A percentile compares a stretch with the other conserved stretches of the same genome.
phyloP scores from a whole-genome alignment of 1,284 basidiomycete species.

The Cerrena zonata region DNA sequence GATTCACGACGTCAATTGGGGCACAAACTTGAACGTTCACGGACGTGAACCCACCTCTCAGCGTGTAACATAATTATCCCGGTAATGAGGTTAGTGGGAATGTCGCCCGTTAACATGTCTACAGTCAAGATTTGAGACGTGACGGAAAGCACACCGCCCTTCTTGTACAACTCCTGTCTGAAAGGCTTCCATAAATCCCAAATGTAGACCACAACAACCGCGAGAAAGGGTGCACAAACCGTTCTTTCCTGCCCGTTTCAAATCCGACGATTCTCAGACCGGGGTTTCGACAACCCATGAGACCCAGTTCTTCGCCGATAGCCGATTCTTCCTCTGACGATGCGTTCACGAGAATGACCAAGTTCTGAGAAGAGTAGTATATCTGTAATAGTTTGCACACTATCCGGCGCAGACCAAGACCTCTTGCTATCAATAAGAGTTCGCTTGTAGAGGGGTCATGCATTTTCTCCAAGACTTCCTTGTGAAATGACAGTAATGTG shows the following conservation, averaged over 20 bases:
- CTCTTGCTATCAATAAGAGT: constrained; percentile 79
- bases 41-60: constrained; percentile 58
- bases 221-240: constrained; percentile 41
- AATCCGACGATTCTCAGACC: constrained; percentile 81
- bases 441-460: constrained; percentile 79
- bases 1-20: too few relatives aligned
- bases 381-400: constrained; percentile 85
- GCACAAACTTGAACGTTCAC: background rate
- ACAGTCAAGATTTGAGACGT: constrained; percentile 93
- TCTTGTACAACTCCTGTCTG: constrained; percentile 81
- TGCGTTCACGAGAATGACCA: constrained; percentile 87
- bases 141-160: constrained; percentile 85
- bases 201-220: background rate
- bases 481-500: constrained; percentile 60
- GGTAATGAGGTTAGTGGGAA: constrained; percentile 81
- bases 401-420: constrained; percentile 77
- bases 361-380: constrained; percentile 82
- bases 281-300: constrained; percentile 85
- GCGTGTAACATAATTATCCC: constrained; percentile 93
- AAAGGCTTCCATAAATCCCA: background rate
- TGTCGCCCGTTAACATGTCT: constrained; percentile 85
- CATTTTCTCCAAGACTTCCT: constrained; percentile 55
- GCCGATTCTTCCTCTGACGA: constrained; percentile 82
- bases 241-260: constrained; percentile 76
- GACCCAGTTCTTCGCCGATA: constrained; percentile 87